Evolutionary conservation across 257 asterid species (phyloP).

Genomic region (Salvia rosmarinus): DNA sequence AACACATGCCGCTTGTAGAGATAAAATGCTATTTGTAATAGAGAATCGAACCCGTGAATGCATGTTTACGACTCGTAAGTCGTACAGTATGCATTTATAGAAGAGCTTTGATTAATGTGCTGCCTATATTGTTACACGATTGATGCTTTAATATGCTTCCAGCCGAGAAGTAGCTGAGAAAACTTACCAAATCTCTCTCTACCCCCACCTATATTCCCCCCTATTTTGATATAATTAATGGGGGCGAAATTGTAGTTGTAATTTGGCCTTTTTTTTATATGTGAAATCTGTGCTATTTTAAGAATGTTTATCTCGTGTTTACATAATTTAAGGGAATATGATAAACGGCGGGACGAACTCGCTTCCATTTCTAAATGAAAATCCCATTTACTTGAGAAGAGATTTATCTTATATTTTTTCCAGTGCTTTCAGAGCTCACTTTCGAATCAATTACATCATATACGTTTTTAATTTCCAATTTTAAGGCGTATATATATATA

Average conservation of each 20-base stretch:
- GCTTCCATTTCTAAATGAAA: not conserved
- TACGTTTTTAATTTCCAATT: not conserved
- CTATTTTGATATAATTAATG: conserved; percentile 5
- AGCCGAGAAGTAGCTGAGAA: conserved; percentile 14
- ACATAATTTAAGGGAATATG: too few relatives aligned
- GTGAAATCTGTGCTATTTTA: not conserved
- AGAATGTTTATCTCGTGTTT: not conserved
- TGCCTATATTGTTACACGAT: not conserved
- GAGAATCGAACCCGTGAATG: too few relatives aligned
- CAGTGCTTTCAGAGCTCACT: not conserved
- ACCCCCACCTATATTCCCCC: conserved; percentile 27
- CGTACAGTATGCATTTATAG: not conserved
- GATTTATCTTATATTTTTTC: not conserved
- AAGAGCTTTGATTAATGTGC: not conserved
- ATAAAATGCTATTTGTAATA: too few relatives aligned
- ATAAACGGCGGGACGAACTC: not conserved
- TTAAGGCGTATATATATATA: not conserved
- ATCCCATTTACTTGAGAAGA: not conserved
- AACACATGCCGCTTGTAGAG: too few relatives aligned
- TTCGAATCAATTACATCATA: not conserved
- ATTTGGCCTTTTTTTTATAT: not conserved
- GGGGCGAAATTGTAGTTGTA: conserved; percentile 23
- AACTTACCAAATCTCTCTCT: conserved; percentile 17
- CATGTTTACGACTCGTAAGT: too few relatives aligned
- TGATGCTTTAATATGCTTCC: not conserved